These are phyloP conservation scores for Suillus fuscotomentosus DNA, from an alignment of 768 basidiomycete species.

Conservation along the genomic window DNA sequence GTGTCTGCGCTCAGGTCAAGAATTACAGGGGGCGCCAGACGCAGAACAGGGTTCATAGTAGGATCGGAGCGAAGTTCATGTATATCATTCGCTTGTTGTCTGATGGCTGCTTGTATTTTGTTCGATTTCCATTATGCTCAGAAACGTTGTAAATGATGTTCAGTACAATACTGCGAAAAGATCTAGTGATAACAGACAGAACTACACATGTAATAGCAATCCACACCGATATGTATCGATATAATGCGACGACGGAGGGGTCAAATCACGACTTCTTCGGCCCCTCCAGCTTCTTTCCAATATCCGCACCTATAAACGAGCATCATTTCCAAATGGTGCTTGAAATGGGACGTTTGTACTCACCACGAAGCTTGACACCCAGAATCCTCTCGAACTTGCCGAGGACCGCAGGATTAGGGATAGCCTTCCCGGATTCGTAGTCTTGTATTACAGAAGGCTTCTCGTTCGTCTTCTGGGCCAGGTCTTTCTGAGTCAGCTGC, in stretches of 20 bases:
- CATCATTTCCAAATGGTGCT: not conserved
- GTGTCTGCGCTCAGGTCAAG: slow-evolving; percentile 1
- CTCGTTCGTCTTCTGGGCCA: slow-evolving; percentile 92
- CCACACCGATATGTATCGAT: slow-evolving; percentile 26
- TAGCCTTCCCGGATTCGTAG: slow-evolving; percentile 85
- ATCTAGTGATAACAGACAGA: slow-evolving; percentile 21
- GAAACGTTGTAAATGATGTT: slow-evolving; percentile 14
- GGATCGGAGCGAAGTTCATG: not conserved
- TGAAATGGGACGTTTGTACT: slow-evolving; percentile 20
- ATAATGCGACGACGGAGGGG: slow-evolving; percentile 34
- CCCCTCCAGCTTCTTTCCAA: slow-evolving; percentile 84
- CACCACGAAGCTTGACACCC: slow-evolving; percentile 88
- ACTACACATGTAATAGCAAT: slow-evolving; percentile 18
- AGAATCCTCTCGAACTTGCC: slow-evolving; percentile 85
- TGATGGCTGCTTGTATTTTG: not conserved
- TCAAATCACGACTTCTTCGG: slow-evolving; percentile 66
- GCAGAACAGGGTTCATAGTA: slow-evolving; percentile 24
- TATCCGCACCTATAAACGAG: slow-evolving; percentile 55
- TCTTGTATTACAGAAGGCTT: slow-evolving; percentile 87
- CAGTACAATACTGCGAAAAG: slow-evolving; percentile 18
- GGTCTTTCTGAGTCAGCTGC: slow-evolving; percentile 85
- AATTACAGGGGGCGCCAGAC: slow-evolving; percentile 32
- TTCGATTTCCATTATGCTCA: slow-evolving; percentile 6
- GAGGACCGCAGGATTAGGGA: slow-evolving; percentile 85
- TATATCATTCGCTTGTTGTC: slow-evolving; percentile 1